A percentile compares a stretch with the other conserved stretches of the same genome.
These are phyloP conservation scores for Ascochyta lentis DNA, from an alignment of 2,329 filamentous ascomycete genomes.

Conservation along the genomic window DNA sequence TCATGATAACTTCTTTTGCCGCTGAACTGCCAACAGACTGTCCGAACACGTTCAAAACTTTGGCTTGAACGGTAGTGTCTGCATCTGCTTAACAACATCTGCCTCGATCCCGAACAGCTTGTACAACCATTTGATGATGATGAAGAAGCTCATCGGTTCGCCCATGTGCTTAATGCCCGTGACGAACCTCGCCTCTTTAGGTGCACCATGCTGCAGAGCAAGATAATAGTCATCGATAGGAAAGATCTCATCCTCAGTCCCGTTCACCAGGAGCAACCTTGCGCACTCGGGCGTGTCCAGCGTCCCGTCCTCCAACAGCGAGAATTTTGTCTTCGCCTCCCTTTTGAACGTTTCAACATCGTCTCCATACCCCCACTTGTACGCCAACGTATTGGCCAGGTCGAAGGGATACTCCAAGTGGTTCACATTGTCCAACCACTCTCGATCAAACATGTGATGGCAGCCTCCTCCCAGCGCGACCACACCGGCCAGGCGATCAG, in stretches of 20 bases:
- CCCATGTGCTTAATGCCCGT: constrained; percentile 58
- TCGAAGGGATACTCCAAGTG: constrained; percentile 67
- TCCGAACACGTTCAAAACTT: constrained; percentile 45
- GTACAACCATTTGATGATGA: constrained; percentile 59
- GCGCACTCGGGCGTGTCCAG: constrained; percentile 58
- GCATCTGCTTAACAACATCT: constrained; percentile 53
- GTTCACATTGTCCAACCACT: constrained; percentile 63
- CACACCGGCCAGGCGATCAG: constrained; percentile 57
- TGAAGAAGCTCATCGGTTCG: constrained; percentile 57
- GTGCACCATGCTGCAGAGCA: constrained; percentile 59
- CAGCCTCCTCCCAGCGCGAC: constrained; percentile 63
- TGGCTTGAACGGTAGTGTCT: constrained; percentile 55
- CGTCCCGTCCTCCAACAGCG: constrained; percentile 62
- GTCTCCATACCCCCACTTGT: constrained; percentile 55
- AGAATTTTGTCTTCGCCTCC: constrained; percentile 59
- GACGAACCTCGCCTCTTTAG: constrained; percentile 61
- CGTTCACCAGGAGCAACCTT: constrained; percentile 63
- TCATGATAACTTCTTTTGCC: neutral
- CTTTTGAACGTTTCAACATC: constrained; percentile 54
- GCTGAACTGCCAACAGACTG: neutral
- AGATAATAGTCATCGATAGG: constrained; percentile 67
- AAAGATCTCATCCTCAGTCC: constrained; percentile 67
- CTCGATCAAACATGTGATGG: constrained; percentile 61
- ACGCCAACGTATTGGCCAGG: constrained; percentile 57
- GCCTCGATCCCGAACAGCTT: constrained; percentile 54